These are phyloP conservation scores for Suhomyces xylopsoci DNA, from an alignment of 805 yeast genomes.

Conservation along the genomic window DNA sequence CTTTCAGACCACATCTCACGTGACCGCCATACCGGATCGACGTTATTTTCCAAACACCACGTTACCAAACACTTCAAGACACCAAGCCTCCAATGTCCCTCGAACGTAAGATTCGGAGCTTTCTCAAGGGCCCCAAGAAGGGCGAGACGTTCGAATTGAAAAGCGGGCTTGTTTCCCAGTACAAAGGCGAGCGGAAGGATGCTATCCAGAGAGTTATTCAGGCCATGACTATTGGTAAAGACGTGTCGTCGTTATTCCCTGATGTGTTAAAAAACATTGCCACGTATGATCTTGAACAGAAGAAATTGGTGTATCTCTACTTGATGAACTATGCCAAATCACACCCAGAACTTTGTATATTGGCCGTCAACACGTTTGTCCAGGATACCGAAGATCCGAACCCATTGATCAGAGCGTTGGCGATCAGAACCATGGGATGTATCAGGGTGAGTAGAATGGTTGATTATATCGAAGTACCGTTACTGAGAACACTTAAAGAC, in stretches of 20 bases:
- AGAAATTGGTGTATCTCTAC: conserved; percentile 90
- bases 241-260: conserved; percentile 90
- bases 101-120: conserved; percentile 42
- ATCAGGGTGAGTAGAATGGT: conserved; percentile 93
- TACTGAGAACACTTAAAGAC: conserved; percentile 79
- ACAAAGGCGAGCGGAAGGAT: conserved; percentile 91
- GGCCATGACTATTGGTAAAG: conserved; percentile 98
- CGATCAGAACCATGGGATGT: conserved; percentile 98
- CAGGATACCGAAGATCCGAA: conserved; percentile 94
- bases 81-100: conserved; percentile 28
- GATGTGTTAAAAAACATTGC: conserved; percentile 96
- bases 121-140: conserved; percentile 44
- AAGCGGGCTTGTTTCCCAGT: conserved; percentile 88
- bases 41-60: conserved; percentile 1
- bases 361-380: conserved; percentile 96
- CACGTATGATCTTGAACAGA: conserved; percentile 93
- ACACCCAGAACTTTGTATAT: conserved; percentile 91
- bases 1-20: not conserved
- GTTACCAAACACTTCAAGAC: not conserved
- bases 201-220: conserved; percentile 96
- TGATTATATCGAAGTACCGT: conserved; percentile 89
- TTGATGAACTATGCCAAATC: conserved; percentile 96
- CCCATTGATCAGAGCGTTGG: conserved; percentile 92
- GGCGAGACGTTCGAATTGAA: conserved; percentile 90
- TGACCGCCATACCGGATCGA: not conserved